These are phyloP conservation scores for Phytopythium delawarense DNA, from an alignment of 352 stramenopile genomes.

Conservation along the genomic window DNA sequence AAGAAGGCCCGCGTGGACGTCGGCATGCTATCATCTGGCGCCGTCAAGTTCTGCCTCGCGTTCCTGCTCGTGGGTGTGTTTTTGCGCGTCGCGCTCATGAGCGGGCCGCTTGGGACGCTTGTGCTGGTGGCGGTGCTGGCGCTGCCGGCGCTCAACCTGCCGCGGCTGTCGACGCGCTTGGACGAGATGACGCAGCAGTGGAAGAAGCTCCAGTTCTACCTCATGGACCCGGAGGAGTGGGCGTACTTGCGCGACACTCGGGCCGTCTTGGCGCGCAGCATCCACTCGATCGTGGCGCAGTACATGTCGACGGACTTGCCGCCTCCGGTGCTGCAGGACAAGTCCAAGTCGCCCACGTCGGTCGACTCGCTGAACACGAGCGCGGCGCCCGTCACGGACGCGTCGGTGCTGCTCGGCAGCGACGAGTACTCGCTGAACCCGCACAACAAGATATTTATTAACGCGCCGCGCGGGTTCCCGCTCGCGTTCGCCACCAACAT, in stretches of 20 bases:
- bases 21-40: constrained; percentile 16
- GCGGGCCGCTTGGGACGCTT: constrained; percentile 25
- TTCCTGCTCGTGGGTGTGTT: constrained; percentile 36
- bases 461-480: constrained; percentile 64
- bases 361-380: constrained; percentile 2
- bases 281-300: constrained; percentile 61
- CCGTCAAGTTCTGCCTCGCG: constrained; percentile 33
- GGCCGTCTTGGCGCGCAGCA: constrained; percentile 47
- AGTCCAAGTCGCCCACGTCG: constrained; percentile 31
- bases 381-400: background rate
- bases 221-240: constrained; percentile 58
- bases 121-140: constrained; percentile 22
- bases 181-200: constrained; percentile 51
- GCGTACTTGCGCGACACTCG: constrained; percentile 50
- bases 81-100: constrained; percentile 24
- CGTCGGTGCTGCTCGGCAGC: constrained; percentile 23
- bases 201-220: constrained; percentile 73
- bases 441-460: constrained; percentile 85
- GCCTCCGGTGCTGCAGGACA: constrained; percentile 55
- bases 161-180: constrained; percentile 28
- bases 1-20: constrained; percentile 24
- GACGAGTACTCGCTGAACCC: constrained; percentile 69
- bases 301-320: constrained; percentile 67
- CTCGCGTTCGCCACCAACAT: constrained; percentile 43
- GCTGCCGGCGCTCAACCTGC: constrained; percentile 29